A percentile compares a stretch with the other conserved stretches of the same genome.
These are phyloP conservation scores for Cyclotella choctawhatcheeana DNA, from an alignment of 108 stramenopile species.

Conservation along the genomic window DNA sequence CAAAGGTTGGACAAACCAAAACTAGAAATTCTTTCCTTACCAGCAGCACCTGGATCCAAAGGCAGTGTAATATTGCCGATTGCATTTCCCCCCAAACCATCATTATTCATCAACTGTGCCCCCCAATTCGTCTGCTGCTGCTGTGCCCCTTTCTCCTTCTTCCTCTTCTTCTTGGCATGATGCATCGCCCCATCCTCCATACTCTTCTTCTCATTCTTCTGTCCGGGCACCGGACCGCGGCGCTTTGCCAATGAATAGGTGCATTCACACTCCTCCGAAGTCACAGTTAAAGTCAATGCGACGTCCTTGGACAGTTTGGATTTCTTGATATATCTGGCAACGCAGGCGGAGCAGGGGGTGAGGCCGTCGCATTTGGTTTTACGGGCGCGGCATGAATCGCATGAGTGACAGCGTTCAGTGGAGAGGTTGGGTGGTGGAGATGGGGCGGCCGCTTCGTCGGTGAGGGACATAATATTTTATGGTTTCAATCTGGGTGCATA, in stretches of 20 bases:
- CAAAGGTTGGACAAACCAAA: neutral
- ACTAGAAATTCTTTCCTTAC: neutral
- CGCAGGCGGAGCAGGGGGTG: constrained; percentile 80
- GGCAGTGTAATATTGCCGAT: constrained; percentile 5
- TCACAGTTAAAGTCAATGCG: too few relatives aligned
- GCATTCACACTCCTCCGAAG: constrained; percentile 57
- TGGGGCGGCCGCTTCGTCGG: constrained; percentile 3
- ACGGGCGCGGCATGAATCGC: constrained; percentile 82
- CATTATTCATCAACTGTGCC: neutral
- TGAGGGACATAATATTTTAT: too few relatives aligned
- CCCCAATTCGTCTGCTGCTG: neutral
- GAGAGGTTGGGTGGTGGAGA: neutral
- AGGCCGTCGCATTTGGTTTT: constrained; percentile 86
- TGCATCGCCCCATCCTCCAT: constrained; percentile 5
- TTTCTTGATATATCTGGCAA: constrained; percentile 78
- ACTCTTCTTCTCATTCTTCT: neutral
- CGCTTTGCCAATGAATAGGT: constrained; percentile 81
- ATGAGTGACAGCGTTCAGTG: constrained; percentile 63
- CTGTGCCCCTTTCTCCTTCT: neutral
- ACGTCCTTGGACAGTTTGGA: constrained; percentile 71
- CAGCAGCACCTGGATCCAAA: constrained; percentile 1
- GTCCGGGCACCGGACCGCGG: constrained; percentile 81
- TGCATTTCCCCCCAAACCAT: constrained; percentile 13
- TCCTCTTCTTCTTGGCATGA: neutral
- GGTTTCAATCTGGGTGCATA: too few relatives aligned